Percentiles rank a stretch among this genome's conserved stretches.
Evolutionary conservation across 331 rosid genomes (phyloP).

Genomic region (Pyrus hybrid): DNA sequence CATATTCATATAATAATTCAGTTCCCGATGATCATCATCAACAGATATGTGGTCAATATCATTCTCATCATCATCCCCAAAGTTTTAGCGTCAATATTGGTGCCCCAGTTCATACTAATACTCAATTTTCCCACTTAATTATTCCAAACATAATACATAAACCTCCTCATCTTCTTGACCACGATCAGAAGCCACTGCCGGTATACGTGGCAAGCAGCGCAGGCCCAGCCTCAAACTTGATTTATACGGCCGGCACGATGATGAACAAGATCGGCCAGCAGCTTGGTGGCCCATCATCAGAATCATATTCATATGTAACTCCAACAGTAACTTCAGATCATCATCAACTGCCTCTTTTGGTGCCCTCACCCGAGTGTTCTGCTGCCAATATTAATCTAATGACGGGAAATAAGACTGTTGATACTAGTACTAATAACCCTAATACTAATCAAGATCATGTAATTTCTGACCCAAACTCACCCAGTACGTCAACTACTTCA

Average conservation of each 20-base stretch:
- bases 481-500: neutral
- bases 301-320: neutral
- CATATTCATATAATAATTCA: conserved; percentile 2
- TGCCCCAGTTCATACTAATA: neutral
- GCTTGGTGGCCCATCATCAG: neutral
- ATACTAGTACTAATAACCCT: neutral
- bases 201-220: neutral
- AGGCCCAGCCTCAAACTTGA: neutral
- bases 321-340: neutral
- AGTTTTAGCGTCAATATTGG: neutral
- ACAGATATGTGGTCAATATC: neutral
- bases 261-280: neutral
- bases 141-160: neutral
- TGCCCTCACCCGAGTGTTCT: neutral
- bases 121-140: neutral
- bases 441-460: too few species aligned
- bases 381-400: neutral
- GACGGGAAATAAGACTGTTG: neutral
- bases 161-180: neutral
- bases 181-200: neutral
- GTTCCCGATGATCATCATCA: neutral
- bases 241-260: neutral
- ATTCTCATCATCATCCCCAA: neutral
- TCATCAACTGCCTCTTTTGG: conserved; percentile 16
- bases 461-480: too few species aligned